Base-by-base conservation (phyloP, 2,329 filamentous ascomycete genomes). In the Pyrenochaeta sp. region DNA sequence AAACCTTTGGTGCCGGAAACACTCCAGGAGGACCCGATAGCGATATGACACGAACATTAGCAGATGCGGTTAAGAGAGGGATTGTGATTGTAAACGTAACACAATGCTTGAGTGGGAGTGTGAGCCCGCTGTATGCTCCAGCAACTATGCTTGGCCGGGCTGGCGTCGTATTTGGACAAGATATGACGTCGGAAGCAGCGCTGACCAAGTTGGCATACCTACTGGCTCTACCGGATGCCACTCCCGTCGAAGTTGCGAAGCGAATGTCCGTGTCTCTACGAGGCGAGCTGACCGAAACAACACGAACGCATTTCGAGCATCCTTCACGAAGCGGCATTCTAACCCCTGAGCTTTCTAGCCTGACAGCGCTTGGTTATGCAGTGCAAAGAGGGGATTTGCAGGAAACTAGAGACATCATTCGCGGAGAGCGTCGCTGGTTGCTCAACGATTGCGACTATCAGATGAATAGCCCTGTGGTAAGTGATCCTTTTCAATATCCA, bases 1-100 rank as follows among this genome's bases (percentile, higher is more conserved):
- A 97, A 78, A 97, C 92, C 0, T 97, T 97, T 74, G 93, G 93
- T 54, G 92, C 95, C 73, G 93, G 93, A 51, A 97, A 97, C 76
- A 90, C 93, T 10, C 93, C 93, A 2, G 90, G 89, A 33, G 92
- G 91, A 27, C 83, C 88, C 42, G 90, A 95, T 70, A 90, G 90
- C 50, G 87, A 86, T 45, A 84, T 97, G 73, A 92, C 90, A 14
- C 87, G 87, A 49, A 90, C 94, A 43, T 87, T 97, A 66, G 84
- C 86, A 15, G 85, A 87, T 37, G 92, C 91, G 18, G 91, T 96
- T 35, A 81, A 88, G 69, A 85, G 91, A 53, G 92, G 91, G 32
- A 88, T 95, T 60, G 87, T 95, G 53, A 88, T 97, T 54, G 91
- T 97, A 62, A 97, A 96, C 71, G 88, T 97, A 55, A 96, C 91